A percentile compares a stretch with the other conserved stretches of the same genome.
phyloP scores from a whole-genome alignment of 352 stramenopile species.

The Globisporangium solare region DNA sequence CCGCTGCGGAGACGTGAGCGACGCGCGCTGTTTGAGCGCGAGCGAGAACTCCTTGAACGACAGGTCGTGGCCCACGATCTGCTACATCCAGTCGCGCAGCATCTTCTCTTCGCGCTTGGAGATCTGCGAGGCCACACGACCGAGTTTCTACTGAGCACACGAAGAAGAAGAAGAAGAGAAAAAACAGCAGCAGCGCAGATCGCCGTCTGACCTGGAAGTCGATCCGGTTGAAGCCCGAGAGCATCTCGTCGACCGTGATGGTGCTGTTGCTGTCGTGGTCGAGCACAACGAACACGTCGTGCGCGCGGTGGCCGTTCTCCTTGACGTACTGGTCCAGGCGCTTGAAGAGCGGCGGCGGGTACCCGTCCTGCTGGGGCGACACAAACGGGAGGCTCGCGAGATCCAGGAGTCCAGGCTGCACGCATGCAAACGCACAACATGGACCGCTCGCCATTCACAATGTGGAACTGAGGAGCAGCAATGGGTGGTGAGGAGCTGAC shows the following conservation, averaged over 20 bases:
- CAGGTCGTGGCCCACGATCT: conserved; percentile 42
- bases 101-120: conserved; percentile 35
- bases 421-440: no score
- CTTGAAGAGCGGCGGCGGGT: conserved; percentile 45
- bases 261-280: conserved; percentile 34
- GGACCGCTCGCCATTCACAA: no score
- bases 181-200: no score
- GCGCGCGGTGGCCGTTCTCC: conserved; percentile 37
- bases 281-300: conserved; percentile 42
- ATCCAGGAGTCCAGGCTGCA: conserved; percentile 9
- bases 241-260: conserved; percentile 40
- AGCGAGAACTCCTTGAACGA: conserved; percentile 56
- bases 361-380: conserved; percentile 25
- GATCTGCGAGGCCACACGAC: conserved; percentile 11
- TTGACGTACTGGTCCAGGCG: conserved; percentile 50
- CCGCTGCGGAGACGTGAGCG: conserved; percentile 37
- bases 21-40: conserved; percentile 49
- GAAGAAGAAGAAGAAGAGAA: no score
- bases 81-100: conserved; percentile 43
- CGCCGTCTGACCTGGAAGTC: conserved; percentile 27
- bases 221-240: conserved; percentile 40
- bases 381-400: conserved; percentile 8
- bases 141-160: not conserved
- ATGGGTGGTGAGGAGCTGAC: not conserved
- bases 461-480: not conserved